Evolutionary conservation across 768 basidiomycete genomes (phyloP), one percentile per base, ranked within the genome.

Genomic region (Albatrellus ellisii): DNA sequence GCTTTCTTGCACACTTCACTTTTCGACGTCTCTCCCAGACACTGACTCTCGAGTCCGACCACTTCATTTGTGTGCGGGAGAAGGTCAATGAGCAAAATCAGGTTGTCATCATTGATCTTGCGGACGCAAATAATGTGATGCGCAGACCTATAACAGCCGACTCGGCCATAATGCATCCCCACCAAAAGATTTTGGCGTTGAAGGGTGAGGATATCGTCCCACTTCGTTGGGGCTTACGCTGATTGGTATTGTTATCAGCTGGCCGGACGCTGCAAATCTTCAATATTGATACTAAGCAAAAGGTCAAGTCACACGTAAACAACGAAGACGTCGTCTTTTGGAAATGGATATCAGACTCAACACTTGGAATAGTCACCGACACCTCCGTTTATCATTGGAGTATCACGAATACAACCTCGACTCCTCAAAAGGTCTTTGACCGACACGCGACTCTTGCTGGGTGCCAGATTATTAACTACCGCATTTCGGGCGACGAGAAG

Each of bases 401-500:
- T 44, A 78, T 82, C 51, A 53, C 64, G 29, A 83, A 89, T 62
- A 63, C 70, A 49, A 82, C 79, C 3, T 81, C 86, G 1, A 62
- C 82, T 3, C 86, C 84, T 2, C 81, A 85, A 67, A 90, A 98
- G 70, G 73, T 95, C 35, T 98, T 98, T 52, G 95, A 99, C 65
- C 81, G 95, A 27, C 94, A 98, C 59, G 77, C 88, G 2, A 83
- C 88, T n/a, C 79, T 98, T 44, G 74, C 79, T 42, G 91, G 90
- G 38, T 79, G 88, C 45, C 95, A 98, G 62, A 98, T 99, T 46
- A 99, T 98, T 69, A 98, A 98, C 66, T 98, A 99, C 63, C 86
- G 94, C 37, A 72, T 80, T 26, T 86, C 90, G 2, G 60, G 77
- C 8, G 95, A 98, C 52, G 94, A 94, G 58, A 91, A 95, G 57